A percentile compares a stretch with the other conserved stretches of the same genome.
Evolutionary conservation across 1,284 basidiomycete species (phyloP).

Genomic region (Pseudozyma sp.): DNA sequence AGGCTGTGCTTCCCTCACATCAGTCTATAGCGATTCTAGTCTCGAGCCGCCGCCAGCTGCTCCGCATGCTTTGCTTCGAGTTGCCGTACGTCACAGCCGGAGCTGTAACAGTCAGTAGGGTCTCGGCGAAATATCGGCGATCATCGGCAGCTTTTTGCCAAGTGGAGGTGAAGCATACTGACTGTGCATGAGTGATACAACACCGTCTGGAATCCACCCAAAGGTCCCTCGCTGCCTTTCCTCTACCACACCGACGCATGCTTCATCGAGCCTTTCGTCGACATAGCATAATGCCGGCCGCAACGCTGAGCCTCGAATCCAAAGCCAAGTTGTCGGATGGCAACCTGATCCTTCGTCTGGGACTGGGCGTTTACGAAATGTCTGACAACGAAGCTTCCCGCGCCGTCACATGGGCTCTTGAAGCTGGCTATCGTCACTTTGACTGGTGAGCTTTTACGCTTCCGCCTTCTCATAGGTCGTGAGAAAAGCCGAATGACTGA

Average conservation of each 20-base stretch:
- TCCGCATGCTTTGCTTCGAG: too few species aligned
- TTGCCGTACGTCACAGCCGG: too few species aligned
- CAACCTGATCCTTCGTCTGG: conserved; percentile 23
- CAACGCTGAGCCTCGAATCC: conserved; percentile 17
- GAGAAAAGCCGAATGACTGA: too few species aligned
- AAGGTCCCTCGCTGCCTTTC: too few species aligned
- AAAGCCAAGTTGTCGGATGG: conserved; percentile 23
- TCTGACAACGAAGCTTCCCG: conserved; percentile 22
- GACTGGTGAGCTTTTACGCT: conserved; percentile 19
- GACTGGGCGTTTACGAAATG: conserved; percentile 36
- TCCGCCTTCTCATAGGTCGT: not conserved
- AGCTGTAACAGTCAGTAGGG: too few species aligned
- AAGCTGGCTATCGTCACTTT: conserved; percentile 35
- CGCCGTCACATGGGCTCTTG: conserved; percentile 36
- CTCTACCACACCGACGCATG: not conserved
- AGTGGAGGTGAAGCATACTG: not conserved
- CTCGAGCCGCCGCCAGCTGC: too few species aligned
- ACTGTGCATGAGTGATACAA: not conserved
- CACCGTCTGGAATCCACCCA: not conserved
- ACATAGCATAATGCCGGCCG: conserved; percentile 4
- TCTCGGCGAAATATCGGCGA: not conserved
- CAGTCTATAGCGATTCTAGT: too few species aligned
- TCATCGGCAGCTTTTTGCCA: not conserved
- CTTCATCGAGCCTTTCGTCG: not conserved
- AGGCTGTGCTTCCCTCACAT: too few species aligned